Conservation (phyloP, 106 monocot genomes). For the Platanthera zijinensis region DNA sequence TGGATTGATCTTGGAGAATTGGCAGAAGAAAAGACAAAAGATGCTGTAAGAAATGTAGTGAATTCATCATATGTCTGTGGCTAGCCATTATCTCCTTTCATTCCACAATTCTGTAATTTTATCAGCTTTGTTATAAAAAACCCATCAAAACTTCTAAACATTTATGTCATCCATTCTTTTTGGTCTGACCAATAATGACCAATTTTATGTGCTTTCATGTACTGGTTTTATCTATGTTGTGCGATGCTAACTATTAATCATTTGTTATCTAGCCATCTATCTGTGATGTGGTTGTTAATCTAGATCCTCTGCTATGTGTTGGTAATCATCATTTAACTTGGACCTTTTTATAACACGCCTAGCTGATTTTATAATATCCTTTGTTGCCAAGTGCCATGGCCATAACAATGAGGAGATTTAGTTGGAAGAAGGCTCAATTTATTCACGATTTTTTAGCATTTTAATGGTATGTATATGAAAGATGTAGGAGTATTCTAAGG, state of each 20-base stretch:
- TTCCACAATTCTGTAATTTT: not conserved
- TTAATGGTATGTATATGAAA: not conserved
- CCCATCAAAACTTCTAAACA: not conserved
- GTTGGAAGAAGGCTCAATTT: not conserved
- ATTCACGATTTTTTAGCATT: not conserved
- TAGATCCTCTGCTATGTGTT: not conserved
- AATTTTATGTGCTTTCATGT: not conserved
- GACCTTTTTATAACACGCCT: not conserved
- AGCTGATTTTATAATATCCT: too few species aligned
- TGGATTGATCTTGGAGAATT: conserved; percentile 98
- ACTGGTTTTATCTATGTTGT: not conserved
- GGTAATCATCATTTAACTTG: not conserved
- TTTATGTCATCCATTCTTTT: not conserved
- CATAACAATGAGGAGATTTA: not conserved
- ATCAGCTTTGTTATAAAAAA: not conserved
- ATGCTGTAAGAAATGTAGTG: conserved; percentile 53
- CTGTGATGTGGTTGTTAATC: not conserved
- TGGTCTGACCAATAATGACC: too few species aligned
- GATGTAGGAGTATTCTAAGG: too few species aligned
- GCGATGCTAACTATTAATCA: not conserved
- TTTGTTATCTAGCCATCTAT: not conserved
- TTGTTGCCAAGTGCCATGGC: not conserved
- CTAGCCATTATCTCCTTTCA: not conserved
- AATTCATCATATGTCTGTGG: not conserved
- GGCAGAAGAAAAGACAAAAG: conserved; percentile 81